A percentile compares a stretch with the other conserved stretches of the same genome.
These are phyloP conservation scores for Clonostachys rhizophaga DNA, from an alignment of 2,329 filamentous ascomycete genomes.

Conservation along the genomic window DNA sequence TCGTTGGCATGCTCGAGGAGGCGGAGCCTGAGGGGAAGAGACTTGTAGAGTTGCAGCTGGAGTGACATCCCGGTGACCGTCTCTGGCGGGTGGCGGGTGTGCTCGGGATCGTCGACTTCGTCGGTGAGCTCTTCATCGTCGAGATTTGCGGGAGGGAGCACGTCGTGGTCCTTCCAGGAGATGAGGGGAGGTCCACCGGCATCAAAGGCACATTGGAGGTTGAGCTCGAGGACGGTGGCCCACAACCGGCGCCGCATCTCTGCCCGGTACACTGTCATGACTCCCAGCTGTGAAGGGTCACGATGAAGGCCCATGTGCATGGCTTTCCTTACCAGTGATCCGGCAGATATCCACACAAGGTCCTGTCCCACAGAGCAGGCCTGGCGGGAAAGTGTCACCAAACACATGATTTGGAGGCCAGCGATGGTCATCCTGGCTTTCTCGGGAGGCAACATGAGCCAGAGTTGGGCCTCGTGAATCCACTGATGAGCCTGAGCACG, in stretches of 20 bases:
- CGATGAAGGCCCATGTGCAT: conserved; percentile 56
- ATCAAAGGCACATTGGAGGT: conserved; percentile 44
- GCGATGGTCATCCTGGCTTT: conserved; percentile 44
- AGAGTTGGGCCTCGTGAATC: conserved; percentile 48
- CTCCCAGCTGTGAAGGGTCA: conserved; percentile 42
- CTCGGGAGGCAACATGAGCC: conserved; percentile 38
- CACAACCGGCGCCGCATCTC: conserved; percentile 54
- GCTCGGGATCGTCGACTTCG: conserved; percentile 6
- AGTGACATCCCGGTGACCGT: conserved; percentile 44
- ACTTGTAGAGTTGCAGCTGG: conserved; percentile 37
- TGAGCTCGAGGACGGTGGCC: conserved; percentile 50
- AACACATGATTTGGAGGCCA: conserved; percentile 45
- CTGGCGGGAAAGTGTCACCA: conserved; percentile 44
- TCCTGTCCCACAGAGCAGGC: conserved; percentile 42
- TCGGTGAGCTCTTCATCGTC: conserved; percentile 46
- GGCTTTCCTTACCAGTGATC: conserved; percentile 44
- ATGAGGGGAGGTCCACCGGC: conserved; percentile 45
- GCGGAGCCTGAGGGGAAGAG: conserved; percentile 34
- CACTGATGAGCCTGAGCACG: conserved; percentile 38
- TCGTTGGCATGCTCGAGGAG: conserved; percentile 42
- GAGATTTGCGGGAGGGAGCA: conserved; percentile 40
- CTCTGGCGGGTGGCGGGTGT: conserved; percentile 4
- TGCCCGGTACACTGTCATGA: conserved; percentile 38
- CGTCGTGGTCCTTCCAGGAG: conserved; percentile 41
- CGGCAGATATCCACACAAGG: conserved; percentile 45